A percentile compares a stretch with the other conserved stretches of the same genome.
Conservation (phyloP, 2,329 filamentous ascomycete genomes). For the Claviceps spartinae region DNA sequence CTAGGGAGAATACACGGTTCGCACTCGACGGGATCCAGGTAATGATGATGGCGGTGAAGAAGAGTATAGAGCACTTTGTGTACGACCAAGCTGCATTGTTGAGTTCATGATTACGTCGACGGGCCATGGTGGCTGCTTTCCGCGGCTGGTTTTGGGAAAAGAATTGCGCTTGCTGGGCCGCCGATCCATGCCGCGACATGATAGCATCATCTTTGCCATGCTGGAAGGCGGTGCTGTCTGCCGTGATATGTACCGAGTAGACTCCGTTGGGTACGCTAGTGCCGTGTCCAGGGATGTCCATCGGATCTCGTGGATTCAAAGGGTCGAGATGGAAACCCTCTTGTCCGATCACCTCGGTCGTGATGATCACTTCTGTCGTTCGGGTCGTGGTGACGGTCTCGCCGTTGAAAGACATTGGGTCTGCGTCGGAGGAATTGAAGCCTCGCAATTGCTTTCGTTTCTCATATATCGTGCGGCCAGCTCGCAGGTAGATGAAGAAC, state of each 20-base stretch:
- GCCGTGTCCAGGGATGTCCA: conserved; percentile 4
- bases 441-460: conserved; percentile 49
- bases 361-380: conserved; percentile 53
- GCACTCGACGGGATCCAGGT: conserved; percentile 68
- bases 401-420: conserved; percentile 24
- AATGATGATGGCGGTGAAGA: conserved; percentile 57
- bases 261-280: conserved; percentile 13
- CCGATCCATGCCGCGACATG: conserved; percentile 16
- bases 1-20: conserved; percentile 61
- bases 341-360: conserved; percentile 28
- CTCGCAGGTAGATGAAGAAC: conserved; percentile 50
- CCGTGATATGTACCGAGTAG: conserved; percentile 39
- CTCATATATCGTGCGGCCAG: conserved; percentile 53
- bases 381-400: conserved; percentile 36
- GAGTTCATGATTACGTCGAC: conserved; percentile 33
- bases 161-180: conserved; percentile 7
- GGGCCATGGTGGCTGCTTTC: conserved; percentile 16
- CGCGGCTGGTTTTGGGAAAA: conserved; percentile 8
- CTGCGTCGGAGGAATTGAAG: conserved; percentile 34
- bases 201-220: conserved; percentile 12
- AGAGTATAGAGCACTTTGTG: conserved; percentile 55
- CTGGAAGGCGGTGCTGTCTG: conserved; percentile 9
- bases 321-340: conserved; percentile 13
- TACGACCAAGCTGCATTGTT: conserved; percentile 56
- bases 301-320: conserved; percentile 10